These are phyloP conservation scores for Usnea hakonensis DNA, from an alignment of 495 filamentous ascomycete species.

Conservation along the genomic window DNA sequence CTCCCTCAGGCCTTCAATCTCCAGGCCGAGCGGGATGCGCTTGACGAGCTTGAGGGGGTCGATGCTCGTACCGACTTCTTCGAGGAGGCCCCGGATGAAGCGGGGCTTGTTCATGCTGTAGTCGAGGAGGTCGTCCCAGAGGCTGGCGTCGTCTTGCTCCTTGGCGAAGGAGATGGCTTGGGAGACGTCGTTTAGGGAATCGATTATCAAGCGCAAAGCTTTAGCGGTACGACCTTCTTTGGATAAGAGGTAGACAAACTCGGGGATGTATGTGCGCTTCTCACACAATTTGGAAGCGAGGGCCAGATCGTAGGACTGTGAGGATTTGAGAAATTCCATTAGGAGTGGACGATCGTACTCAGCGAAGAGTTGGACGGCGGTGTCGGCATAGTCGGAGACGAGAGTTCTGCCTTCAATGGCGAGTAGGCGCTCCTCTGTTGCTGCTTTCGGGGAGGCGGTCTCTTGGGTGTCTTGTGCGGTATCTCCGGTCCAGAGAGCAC, in stretches of 20 bases:
- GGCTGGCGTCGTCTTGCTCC: constrained; percentile 76
- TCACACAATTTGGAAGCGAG: constrained; percentile 72
- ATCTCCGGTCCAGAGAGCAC: constrained; percentile 73
- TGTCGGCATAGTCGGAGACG: constrained; percentile 76
- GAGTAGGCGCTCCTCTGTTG: constrained; percentile 11
- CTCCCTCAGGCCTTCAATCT: constrained; percentile 80
- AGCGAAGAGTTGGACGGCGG: constrained; percentile 77
- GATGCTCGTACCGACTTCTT: constrained; percentile 88
- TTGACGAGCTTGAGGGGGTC: constrained; percentile 83
- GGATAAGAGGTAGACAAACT: constrained; percentile 87
- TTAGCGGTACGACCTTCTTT: constrained; percentile 90
- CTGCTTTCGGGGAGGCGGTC: constrained; percentile 10
- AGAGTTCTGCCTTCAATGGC: constrained; percentile 53
- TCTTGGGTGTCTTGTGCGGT: constrained; percentile 37
- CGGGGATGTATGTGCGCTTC: constrained; percentile 65
- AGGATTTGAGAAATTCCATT: constrained; percentile 78
- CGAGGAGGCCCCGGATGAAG: constrained; percentile 86
- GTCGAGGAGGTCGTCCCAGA: constrained; percentile 91
- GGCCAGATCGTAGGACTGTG: constrained; percentile 75
- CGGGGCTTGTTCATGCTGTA: constrained; percentile 94
- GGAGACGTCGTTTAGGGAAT: constrained; percentile 75
- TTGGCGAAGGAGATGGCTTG: constrained; percentile 92
- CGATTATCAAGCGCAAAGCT: constrained; percentile 84
- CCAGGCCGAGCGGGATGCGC: constrained; percentile 82
- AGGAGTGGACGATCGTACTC: constrained; percentile 70